Conservation (phyloP, 257 asterid species). For the Petrea volubilis region DNA sequence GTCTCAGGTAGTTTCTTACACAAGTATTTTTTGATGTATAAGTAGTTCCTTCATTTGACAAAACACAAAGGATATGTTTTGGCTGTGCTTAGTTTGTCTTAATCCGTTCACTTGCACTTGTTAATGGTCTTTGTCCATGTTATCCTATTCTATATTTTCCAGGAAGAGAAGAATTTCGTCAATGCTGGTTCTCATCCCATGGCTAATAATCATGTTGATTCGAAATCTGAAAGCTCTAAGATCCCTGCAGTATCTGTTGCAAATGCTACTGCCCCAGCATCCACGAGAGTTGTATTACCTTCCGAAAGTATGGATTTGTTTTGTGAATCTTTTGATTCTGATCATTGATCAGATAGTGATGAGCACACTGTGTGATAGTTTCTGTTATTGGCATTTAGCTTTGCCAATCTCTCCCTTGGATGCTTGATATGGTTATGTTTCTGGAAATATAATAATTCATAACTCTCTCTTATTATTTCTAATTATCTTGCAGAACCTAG, state of each 20-base stretch:
- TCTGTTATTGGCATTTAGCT: neutral
- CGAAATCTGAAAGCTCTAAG: slow-evolving; percentile 61
- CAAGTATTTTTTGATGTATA: slow-evolving; percentile 12
- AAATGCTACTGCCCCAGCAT: slow-evolving; percentile 49
- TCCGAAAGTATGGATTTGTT: slow-evolving; percentile 63
- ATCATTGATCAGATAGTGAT: slow-evolving; percentile 6
- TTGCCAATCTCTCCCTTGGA: neutral
- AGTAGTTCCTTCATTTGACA: slow-evolving; percentile 11
- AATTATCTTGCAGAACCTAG: slow-evolving; percentile 67
- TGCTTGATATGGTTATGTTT: slow-evolving; percentile 8
- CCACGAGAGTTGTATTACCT: slow-evolving; percentile 48
- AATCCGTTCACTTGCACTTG: neutral
- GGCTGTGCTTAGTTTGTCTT: slow-evolving; percentile 9
- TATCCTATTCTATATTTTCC: slow-evolving; percentile 22
- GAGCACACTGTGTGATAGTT: slow-evolving; percentile 1
- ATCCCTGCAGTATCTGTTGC: slow-evolving; percentile 45
- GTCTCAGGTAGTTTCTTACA: slow-evolving; percentile 44
- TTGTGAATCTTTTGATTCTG: neutral
- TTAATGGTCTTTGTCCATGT: slow-evolving; percentile 21
- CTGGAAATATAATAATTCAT: neutral
- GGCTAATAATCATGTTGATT: slow-evolving; percentile 45
- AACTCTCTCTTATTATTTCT: neutral
- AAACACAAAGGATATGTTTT: neutral
- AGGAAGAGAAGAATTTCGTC: slow-evolving; percentile 65
- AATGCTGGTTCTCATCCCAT: slow-evolving; percentile 45